Evolutionary conservation across 768 basidiomycete genomes (phyloP).

Genomic region (Mycena olivaceomarginata): DNA sequence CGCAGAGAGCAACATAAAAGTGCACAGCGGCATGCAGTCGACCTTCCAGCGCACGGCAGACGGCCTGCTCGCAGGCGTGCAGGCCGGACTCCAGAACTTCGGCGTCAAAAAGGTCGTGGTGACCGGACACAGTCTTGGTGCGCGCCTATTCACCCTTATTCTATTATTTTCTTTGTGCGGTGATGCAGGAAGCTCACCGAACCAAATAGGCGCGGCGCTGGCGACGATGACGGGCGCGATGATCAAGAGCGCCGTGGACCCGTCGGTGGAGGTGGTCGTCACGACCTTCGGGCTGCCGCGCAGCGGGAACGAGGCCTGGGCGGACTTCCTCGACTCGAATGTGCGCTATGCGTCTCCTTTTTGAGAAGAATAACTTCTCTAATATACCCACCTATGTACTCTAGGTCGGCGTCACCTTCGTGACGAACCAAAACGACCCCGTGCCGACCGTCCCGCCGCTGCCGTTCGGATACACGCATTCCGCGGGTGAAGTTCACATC

Average conservation of each 20-base stretch:
- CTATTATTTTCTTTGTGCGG: not conserved
- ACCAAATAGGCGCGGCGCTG: conserved; percentile 60
- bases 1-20: conserved; percentile 52
- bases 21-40: conserved; percentile 62
- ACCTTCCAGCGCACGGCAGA: conserved; percentile 62
- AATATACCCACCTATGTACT: not conserved
- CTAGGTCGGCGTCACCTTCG: conserved; percentile 53
- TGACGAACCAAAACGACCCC: conserved; percentile 64
- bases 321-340: conserved; percentile 63
- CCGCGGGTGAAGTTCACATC: conserved; percentile 60
- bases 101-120: conserved; percentile 58
- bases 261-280: conserved; percentile 55
- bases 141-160: not conserved
- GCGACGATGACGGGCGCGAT: conserved; percentile 66
- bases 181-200: not conserved
- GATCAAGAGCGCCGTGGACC: conserved; percentile 58
- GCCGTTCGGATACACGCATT: conserved; percentile 59
- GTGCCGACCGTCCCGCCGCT: conserved; percentile 62
- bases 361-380: not conserved
- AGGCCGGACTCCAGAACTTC: conserved; percentile 50
- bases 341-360: conserved; percentile 15
- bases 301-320: conserved; percentile 67
- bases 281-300: conserved; percentile 65
- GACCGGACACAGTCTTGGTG: conserved; percentile 64
- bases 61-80: conserved; percentile 53